Evolutionary conservation across 139 green algal species (phyloP), one percentile per base, ranked within the genome.

Genomic region (Ettlia oleoabundans): DNA sequence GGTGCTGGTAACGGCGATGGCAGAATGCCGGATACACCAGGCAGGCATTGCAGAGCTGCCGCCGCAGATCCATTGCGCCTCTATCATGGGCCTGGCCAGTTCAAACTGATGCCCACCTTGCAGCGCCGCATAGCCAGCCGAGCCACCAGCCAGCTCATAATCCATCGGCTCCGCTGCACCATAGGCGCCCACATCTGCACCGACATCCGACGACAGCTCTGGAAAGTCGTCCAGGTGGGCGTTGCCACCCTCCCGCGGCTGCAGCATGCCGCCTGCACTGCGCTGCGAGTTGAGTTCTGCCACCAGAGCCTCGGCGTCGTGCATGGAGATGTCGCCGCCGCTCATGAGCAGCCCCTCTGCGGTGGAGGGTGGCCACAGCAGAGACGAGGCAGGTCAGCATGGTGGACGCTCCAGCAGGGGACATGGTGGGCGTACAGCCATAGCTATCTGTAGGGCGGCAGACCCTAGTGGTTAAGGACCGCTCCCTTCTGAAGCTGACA

Each of bases 131-230:
- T 7, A 21, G 8, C 3, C 10, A 7, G 21, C 7, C 64, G 6
- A 19, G 24, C 24, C 52, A 37, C 10, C 2, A 1, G 53, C 3
- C 37, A 58, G 8, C 38, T 84, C 78, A 19, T 78, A 78, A 13
- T 84, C 78, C 78, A 84, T 84, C 47, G 78, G 67, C 67, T 77
- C 35, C 35, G 5, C 52, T 10, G 6, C 64, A 7, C 38, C 72
- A 35, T n/a, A 2, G 79, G 30, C 30, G 24, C 21, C 10, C 21
- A 22, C 55, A n/a, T n/a, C 18, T n/a, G 18, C 55, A n/a, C 55
- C 55, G 15, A 5, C 55, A 65, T 5, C 47, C 10, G 13, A 24
- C 13, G 47, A 15, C 10, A 15, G 15, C 13, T 15, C 15, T 15
- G 47, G 47, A 40, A 76, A 76, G 30, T 76, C 68, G 22, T 10